Base-by-base conservation (phyloP, 257 asterid species). In the Penstemon newberryi region DNA sequence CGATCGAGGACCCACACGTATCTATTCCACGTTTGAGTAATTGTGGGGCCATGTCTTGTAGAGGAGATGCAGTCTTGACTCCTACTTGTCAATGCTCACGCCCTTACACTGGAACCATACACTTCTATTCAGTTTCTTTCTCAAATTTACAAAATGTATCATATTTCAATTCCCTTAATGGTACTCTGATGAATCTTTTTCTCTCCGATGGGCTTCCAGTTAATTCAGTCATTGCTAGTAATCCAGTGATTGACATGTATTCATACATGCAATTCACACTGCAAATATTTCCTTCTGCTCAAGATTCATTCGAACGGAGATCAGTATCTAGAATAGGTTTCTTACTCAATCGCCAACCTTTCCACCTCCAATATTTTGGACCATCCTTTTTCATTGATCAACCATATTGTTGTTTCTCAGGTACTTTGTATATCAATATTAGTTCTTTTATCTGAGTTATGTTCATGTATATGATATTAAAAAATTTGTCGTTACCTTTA, bases 101-200 rank as follows among this genome's bases (percentile, higher is more conserved):
- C 75, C 96, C 98, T 5, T 89, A 85, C 75, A 76, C 75, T n/a
- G 98, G 98, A 80, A 78, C 78, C 40, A 66, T 91, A 41, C 85
- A 82, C 79, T 91, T 91, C 79, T 85, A 75, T 63, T 87, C 98
- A 15, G 66, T 40, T 71, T 80, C 98, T 78, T 91, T 91, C 87
- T 78, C 96, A 18, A 78, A 91, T 80, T 77, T 87, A 11, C 75
- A 58, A 3, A 89, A 91, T 56, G 69, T 73, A 18, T 84, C 85
- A 33, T 91, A 91, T 73, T 78, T 77, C 68, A 63, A 52, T 53
- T 69, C 69, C 70, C 98, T 91, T 60, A 58, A 67, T 9, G 89
- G 84, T n/a, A 52, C 75, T 52, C 68, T 91, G 71, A 85, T 82
- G 80, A n/a, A 75, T 18, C 68, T 50, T 6, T 80, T 89, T 36